These are phyloP conservation scores for Phytophthora sojae DNA, from an alignment of 352 stramenopile species.

Conservation along the genomic window DNA sequence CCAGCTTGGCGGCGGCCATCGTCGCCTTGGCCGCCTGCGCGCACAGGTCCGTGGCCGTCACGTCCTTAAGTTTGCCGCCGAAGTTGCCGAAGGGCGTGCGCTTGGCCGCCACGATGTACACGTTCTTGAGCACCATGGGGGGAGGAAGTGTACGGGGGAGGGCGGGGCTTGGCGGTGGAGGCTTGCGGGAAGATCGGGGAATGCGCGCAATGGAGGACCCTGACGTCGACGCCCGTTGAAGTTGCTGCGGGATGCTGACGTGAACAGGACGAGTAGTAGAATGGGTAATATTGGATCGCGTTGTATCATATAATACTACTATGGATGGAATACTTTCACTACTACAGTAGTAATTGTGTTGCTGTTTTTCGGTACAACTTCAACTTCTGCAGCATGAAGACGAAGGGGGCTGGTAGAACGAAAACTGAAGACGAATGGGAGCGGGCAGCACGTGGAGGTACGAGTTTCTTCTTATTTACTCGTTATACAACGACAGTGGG, in stretches of 20 bases:
- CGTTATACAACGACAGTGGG: neutral
- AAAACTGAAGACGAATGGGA: too few relatives aligned
- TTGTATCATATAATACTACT: too few relatives aligned
- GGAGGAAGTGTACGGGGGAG: neutral
- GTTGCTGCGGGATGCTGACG: conserved; percentile 32
- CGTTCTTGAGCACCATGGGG: conserved; percentile 71
- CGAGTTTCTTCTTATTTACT: neutral
- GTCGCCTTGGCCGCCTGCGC: conserved; percentile 90
- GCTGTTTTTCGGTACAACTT: too few relatives aligned
- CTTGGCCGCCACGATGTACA: conserved; percentile 97
- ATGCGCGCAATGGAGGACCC: conserved; percentile 6
- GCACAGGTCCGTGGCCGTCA: conserved; percentile 93
- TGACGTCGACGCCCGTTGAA: conserved; percentile 26
- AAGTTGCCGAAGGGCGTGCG: conserved; percentile 96
- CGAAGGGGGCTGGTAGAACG: too few relatives aligned
- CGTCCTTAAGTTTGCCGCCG: conserved; percentile 93
- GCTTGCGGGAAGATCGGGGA: conserved; percentile 24
- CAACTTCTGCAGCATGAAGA: too few relatives aligned
- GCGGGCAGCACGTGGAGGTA: too few relatives aligned
- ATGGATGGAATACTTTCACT: too few relatives aligned
- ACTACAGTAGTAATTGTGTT: too few relatives aligned
- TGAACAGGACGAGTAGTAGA: conserved; percentile 14
- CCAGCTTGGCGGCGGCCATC: conserved; percentile 75
- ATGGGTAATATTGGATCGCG: too few relatives aligned
- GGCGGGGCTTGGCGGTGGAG: neutral